Conservation (phyloP, 768 basidiomycete species). For the Mycena olivaceomarginata region DNA sequence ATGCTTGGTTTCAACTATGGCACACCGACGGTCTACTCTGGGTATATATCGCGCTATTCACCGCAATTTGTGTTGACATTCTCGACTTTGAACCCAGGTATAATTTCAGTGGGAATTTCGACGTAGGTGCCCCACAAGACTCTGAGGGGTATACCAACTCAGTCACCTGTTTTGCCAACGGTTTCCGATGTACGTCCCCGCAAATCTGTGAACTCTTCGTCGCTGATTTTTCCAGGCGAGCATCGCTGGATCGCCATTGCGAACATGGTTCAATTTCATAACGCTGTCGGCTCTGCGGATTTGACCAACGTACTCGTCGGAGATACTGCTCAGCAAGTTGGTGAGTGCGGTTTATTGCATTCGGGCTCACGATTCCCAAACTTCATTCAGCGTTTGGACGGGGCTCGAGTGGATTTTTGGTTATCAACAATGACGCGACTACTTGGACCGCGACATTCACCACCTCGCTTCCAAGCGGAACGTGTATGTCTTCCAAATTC, state of each 20-base stretch:
- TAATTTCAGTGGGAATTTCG: slow-evolving; percentile 34
- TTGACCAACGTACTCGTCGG: slow-evolving; percentile 43
- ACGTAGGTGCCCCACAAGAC: slow-evolving; percentile 61
- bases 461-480: slow-evolving; percentile 62
- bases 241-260: slow-evolving; percentile 36
- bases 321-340: slow-evolving; percentile 51
- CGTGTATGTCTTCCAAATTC: slow-evolving; percentile 50
- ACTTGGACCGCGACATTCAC: slow-evolving; percentile 60
- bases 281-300: slow-evolving; percentile 35
- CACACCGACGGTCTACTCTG: slow-evolving; percentile 63
- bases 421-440: slow-evolving; percentile 64
- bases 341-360: slow-evolving; percentile 54
- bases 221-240: slow-evolving; percentile 14
- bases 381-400: slow-evolving; percentile 43
- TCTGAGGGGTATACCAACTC: slow-evolving; percentile 54
- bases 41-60: slow-evolving; percentile 47
- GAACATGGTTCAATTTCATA: slow-evolving; percentile 43
- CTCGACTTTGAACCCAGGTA: slow-evolving; percentile 24
- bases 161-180: slow-evolving; percentile 53
- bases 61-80: slow-evolving; percentile 43
- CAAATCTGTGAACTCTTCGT: not conserved
- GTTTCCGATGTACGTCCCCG: slow-evolving; percentile 56
- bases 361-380: slow-evolving; percentile 45
- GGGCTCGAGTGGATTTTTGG: slow-evolving; percentile 63
- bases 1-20: slow-evolving; percentile 67